Evolutionary conservation across 2,329 filamentous ascomycete species (phyloP), one percentile per base, ranked within the genome.

Genomic region (Diaporthe batatas): DNA sequence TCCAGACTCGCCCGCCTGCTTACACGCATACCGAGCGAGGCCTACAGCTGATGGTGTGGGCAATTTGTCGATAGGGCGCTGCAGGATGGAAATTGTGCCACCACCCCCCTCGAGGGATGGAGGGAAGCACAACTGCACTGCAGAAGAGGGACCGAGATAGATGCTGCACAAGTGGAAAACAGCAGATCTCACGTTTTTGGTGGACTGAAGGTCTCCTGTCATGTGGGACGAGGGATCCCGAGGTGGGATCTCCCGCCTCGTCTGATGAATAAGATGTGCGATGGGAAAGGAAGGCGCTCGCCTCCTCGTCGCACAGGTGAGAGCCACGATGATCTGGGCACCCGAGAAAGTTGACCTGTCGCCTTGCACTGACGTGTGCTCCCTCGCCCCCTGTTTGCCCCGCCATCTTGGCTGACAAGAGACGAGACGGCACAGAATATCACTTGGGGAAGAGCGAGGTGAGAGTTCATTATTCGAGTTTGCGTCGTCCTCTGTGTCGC

Each of bases 161-260:
- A 67, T 67, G 62, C 47, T 67, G 62, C 62, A 67, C 47, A 25
- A 23, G 32, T 25, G 25, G 18, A 36, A 34, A 25, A 51, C 44
- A 67, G 62, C 62, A 67, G 47, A 67, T 67, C 62, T 67, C 62
- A 67, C 47, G 29, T 67, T 67, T 67, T 42, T 67, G 62, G 62
- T 67, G 62, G 32, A 39, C 36, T 32, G 32, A 67, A 67, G 47
- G 3, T 51, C 47, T 67, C 44, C 32, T 36, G 47, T 53, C 62
- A 67, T 47, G 62, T 67, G 47, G 62, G 47, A 67, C 62, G 62
- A 67, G 62, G 32, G 11, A 36, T 53, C 47, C 62, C 47, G 62
- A 67, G 47, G 47, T 67, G 36, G 62, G 32, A 67, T 53, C 62
- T 67, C 32, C 47, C 62, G 47, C 62, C 62, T 53, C 62, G 51